A percentile compares a stretch with the other conserved stretches of the same genome.
These are phyloP conservation scores for Pythium rishiriense DNA, from an alignment of 352 stramenopile species.

Conservation along the genomic window DNA sequence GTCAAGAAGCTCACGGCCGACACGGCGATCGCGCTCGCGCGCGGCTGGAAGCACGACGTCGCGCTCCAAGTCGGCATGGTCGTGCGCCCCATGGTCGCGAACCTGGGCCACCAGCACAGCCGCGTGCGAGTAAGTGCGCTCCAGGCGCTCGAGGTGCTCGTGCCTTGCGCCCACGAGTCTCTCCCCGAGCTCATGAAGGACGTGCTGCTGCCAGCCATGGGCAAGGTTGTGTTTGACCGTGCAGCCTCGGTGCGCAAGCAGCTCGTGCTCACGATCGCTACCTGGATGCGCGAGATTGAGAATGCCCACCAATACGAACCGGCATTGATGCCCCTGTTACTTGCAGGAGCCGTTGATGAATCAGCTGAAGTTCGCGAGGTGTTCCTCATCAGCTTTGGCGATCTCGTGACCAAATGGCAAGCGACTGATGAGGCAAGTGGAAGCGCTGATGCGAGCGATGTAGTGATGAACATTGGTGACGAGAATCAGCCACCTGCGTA, in stretches of 20 bases:
- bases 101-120: slow-evolving; percentile 83
- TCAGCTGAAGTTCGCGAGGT: slow-evolving; percentile 54
- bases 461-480: slow-evolving; percentile 46
- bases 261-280: slow-evolving; percentile 49
- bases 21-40: slow-evolving; percentile 56
- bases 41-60: slow-evolving; percentile 52
- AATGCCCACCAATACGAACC: slow-evolving; percentile 64
- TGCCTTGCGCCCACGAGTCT: slow-evolving; percentile 67
- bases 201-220: slow-evolving; percentile 59
- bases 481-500: slow-evolving; percentile 40
- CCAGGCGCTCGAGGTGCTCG: slow-evolving; percentile 69
- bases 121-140: slow-evolving; percentile 71
- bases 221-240: slow-evolving; percentile 72
- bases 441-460: slow-evolving; percentile 28
- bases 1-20: slow-evolving; percentile 77
- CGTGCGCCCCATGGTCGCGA: slow-evolving; percentile 61
- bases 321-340: slow-evolving; percentile 61
- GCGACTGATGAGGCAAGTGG: slow-evolving; percentile 20
- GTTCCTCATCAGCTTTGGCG: slow-evolving; percentile 41
- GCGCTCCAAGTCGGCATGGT: slow-evolving; percentile 71
- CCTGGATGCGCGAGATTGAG: slow-evolving; percentile 63
- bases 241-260: slow-evolving; percentile 72
- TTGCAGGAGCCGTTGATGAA: slow-evolving; percentile 69
- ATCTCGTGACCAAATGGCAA: slow-evolving; percentile 55
- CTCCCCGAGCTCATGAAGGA: slow-evolving; percentile 80